Evolutionary conservation across 768 basidiomycete species (phyloP).

Genomic region (Termitomyces sp.): DNA sequence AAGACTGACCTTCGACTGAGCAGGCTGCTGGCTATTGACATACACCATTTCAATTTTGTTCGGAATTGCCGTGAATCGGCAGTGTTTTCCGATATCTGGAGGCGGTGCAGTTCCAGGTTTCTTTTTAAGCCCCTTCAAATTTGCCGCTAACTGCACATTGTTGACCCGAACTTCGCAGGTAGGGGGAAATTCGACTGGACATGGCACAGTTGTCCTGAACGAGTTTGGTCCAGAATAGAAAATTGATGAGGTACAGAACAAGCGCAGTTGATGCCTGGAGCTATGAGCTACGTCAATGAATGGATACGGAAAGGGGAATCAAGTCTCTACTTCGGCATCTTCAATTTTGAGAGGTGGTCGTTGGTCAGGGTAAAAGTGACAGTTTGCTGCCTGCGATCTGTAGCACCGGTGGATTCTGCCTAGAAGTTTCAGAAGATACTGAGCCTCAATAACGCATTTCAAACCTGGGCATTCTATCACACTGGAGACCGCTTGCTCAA

Average conservation of each 20-base stretch:
- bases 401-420: conserved; percentile 72
- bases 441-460: conserved; percentile 5
- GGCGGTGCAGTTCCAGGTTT: conserved; percentile 94
- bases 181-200: conserved; percentile 87
- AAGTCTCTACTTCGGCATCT: conserved; percentile 45
- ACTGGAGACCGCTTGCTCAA: conserved; percentile 61
- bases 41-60: conserved; percentile 88
- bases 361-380: conserved; percentile 60
- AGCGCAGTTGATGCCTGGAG: conserved; percentile 71
- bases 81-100: conserved; percentile 54
- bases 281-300: conserved; percentile 29
- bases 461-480: conserved; percentile 79
- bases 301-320: background rate
- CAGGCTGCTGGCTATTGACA: conserved; percentile 82
- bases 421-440: background rate
- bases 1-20: conserved; percentile 59
- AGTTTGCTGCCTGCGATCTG: conserved; percentile 66
- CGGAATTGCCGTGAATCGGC: conserved; percentile 33
- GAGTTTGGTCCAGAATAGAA: conserved; percentile 55
- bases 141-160: conserved; percentile 59
- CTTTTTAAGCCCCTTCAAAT: conserved; percentile 91
- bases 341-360: conserved; percentile 63
- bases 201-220: conserved; percentile 54
- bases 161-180: conserved; percentile 92
- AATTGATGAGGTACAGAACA: conserved; percentile 85